Percentiles rank a stretch among this genome's conserved stretches.
Evolutionary conservation across 73 alveolate genomes (phyloP).

Genomic region (Paramecium sonneborni): DNA sequence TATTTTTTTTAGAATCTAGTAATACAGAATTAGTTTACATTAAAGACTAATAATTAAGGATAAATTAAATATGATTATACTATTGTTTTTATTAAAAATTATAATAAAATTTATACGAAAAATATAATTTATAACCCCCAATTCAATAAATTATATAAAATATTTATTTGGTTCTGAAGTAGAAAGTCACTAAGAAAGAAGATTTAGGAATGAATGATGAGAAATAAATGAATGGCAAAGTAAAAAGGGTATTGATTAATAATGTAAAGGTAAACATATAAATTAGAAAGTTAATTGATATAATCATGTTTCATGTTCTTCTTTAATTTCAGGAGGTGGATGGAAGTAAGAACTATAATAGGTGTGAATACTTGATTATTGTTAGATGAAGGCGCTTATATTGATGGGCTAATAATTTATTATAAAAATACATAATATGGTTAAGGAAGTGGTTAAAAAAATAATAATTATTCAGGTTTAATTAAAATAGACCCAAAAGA

Average conservation of each 20-base stretch:
- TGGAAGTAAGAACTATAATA: background rate
- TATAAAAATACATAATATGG: background rate
- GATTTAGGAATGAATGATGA: background rate
- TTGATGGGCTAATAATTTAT: background rate
- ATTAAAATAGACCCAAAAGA: background rate
- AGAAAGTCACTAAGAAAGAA: too few relatives aligned
- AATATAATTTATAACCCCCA: background rate
- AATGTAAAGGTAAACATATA: background rate
- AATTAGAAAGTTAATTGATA: background rate
- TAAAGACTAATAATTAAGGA: too few relatives aligned
- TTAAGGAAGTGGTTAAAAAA: background rate
- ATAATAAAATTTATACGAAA: background rate
- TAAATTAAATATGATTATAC: background rate
- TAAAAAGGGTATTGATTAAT: background rate
- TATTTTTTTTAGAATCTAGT: too few relatives aligned
- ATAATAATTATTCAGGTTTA: background rate
- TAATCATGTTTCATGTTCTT: background rate
- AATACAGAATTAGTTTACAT: too few relatives aligned
- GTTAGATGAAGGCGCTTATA: background rate
- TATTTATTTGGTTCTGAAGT: background rate
- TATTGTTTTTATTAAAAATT: background rate
- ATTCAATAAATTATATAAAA: background rate
- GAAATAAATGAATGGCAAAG: background rate
- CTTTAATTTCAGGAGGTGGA: background rate
- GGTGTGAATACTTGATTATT: background rate